Evolutionary conservation across 176 grass and related monocot genomes (phyloP), one percentile per base, ranked within the genome.

Genomic region (Echinochloa phyllopogon): DNA sequence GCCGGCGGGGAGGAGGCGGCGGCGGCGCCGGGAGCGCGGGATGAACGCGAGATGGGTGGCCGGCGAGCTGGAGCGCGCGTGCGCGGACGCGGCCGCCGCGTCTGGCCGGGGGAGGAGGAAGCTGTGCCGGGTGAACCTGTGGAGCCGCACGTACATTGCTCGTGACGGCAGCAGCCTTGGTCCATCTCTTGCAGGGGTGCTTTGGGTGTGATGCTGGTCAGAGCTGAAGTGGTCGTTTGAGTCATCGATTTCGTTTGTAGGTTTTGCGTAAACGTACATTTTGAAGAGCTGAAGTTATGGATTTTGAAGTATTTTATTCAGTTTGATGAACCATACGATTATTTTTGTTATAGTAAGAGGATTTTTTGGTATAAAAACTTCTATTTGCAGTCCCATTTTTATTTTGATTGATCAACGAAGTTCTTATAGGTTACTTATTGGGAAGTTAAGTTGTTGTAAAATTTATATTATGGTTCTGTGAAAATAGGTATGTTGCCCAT

Each of bases 91-190:
- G 74, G 55, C 10, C 2, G 11, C 33, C 6, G 8, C 10, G 12
- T 40, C 33, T 38, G 50, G 51, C 40, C 50, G 29, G 18, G 8
- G 57, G 14, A 8, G 43, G 69, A 43, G 75, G 75, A 77, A 58
- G 13, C 40, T 77, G n/a, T 77, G 75, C 75, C 40, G 75, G 20
- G 56, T 62, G 56, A 77, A 77, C 56, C 40, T 77, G 40, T 77
- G 75, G 56, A 77, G 75, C 41, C 75, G 14, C 13, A 78, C 56
- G 0, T 78, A 62, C 23, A 24, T 78, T 17, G 57, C 15, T 0
- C 23, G n/a, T 3, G 38, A 8, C n/a, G 56, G 56, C 13, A 14
- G 7, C 56, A 39, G 53, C 20, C n/a, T 2, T 44, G n/a, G 56
- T 6, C 23, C 75, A 29, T 44, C 21, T 18, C 56, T 62, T 24